Percentiles rank a stretch among this genome's conserved stretches.
These are phyloP conservation scores for Citrullus amarus DNA, from an alignment of 306 rosid genomes.

Conservation along the genomic window DNA sequence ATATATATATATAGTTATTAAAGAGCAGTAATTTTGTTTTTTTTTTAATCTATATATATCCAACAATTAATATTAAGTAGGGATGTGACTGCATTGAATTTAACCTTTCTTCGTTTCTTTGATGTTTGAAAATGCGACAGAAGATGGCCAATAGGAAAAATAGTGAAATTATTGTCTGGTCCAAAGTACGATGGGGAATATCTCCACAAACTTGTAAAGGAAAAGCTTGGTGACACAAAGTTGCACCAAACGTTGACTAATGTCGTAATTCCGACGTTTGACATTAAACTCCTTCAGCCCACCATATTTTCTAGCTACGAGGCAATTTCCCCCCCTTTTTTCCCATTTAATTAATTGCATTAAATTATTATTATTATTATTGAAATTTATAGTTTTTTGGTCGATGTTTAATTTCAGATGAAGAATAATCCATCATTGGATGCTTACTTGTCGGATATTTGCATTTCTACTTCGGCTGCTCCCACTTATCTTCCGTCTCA, in stretches of 20 bases:
- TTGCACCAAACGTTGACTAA: conserved; percentile 26
- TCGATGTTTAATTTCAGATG: conserved; percentile 8
- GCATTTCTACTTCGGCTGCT: conserved; percentile 30
- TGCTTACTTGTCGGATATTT: conserved; percentile 29
- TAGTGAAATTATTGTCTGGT: conserved; percentile 9
- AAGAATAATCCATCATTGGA: conserved; percentile 11
- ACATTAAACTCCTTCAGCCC: conserved; percentile 25
- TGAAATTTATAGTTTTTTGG: too few relatives aligned
- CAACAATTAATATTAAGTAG: too few relatives aligned
- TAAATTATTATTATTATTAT: not conserved
- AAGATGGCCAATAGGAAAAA: not conserved
- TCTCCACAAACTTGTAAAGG: conserved; percentile 19
- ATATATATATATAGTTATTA: too few relatives aligned
- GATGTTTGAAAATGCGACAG: not conserved
- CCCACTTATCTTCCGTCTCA: conserved; percentile 14
- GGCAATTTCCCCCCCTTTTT: not conserved
- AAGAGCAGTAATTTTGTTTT: too few relatives aligned
- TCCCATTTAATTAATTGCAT: not conserved
- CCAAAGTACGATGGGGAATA: conserved; percentile 29
- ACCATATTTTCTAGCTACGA: conserved; percentile 27
- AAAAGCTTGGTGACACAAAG: conserved; percentile 18
- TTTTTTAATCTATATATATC: too few relatives aligned
- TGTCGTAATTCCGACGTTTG: conserved; percentile 31
- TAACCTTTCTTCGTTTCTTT: not conserved
- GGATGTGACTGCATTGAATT: too few relatives aligned